Base-by-base conservation (phyloP, 257 asterid species). In the Craterostigma plantagineum region DNA sequence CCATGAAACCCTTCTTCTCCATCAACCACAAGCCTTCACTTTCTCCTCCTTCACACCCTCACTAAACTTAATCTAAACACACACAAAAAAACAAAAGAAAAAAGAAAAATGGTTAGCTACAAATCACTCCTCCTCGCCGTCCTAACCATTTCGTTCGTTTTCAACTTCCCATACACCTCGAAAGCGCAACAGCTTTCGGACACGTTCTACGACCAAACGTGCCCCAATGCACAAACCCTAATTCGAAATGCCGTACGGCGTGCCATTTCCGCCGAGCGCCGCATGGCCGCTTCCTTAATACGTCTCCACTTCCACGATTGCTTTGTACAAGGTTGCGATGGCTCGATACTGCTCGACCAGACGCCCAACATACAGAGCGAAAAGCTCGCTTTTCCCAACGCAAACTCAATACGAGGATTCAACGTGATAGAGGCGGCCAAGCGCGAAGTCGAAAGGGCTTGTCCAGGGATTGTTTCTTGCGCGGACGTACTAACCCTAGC, bases 251-350 rank as follows among this genome's bases (percentile, higher is more conserved):
- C 69, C 9, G 62, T 71, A 42, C 38, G 71, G 0, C 54, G 27
- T 8, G 72, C 77, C 4, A 16, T 67, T 0, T 37, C 60, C 0
- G 23, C 35, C 0, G 79, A 66, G 47, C 48, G 71, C 0, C 53
- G 71, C 4, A 71, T 71, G 75, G 75, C 75, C 0, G 72, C 71
- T 1, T 72, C 76, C 7, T 57, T 67, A 52, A 51, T 72, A 13
- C 76, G 76, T 4, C 73, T 71, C 43, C 72, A 57, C n/a, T 71
- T 71, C 52, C 75, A 71, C 40, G 79, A 67, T 18, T 66, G 79
- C 61, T 67, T 67, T 17, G 73, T 67, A 0, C 73, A 68, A 50
- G 76, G 74, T 8, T 60, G 70, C 30, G 70, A 59, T 44, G 81
- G 62, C 0, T 72, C 81, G 3, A 18, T 72, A 39, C 15, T 72